Evolutionary conservation across 208 protist genomes (phyloP), one percentile per base, ranked within the genome.

Genomic region (Trypanosoma theileri): DNA sequence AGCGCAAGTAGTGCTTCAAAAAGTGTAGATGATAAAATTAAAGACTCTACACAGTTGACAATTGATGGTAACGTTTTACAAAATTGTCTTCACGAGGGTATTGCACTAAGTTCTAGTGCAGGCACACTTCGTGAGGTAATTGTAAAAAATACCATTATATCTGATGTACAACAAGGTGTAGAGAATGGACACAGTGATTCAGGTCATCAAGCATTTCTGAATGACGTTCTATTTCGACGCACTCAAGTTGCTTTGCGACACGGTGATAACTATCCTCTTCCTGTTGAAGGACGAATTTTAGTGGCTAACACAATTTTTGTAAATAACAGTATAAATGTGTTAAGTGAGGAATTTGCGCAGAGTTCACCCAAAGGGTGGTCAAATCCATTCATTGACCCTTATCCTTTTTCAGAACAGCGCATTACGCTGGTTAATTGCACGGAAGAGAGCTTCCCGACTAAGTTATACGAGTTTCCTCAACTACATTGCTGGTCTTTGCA

Each of bases 51-150:
- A 19, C 22, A 55, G 4, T 48, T 72, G 21, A 41, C 4, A 35
- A n/a, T 72, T 16, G 10, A 72, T 66, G n/a, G 14, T 19, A 40
- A 12, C 17, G 54, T 53, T 42, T 44, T 72, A 31, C 46, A 72
- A 42, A 64, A 51, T 40, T 71, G 67, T 51, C 63, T 59, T 13
- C 67, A 72, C 59, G 67, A 72, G 50, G 67, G 66, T 60, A 35
- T 71, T 31, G 66, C 66, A 66, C 21, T 71, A 28, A 67, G 54
- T 48, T 59, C 54, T 48, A 24, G 59, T 21, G 51, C 50, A 28
- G 51, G 51, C 40, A 52, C 66, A 24, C 60, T 14, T 22, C 45
- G 66, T 16, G n/a, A 9, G 11, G 66, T 71, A n/a, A 54, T 52
- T 26, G 66, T 71, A 13, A 41, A 50, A 44, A 71, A 71, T 59